phyloP scores from a whole-genome alignment of 495 filamentous ascomycete species.

The Talaromyces wortmannii region DNA sequence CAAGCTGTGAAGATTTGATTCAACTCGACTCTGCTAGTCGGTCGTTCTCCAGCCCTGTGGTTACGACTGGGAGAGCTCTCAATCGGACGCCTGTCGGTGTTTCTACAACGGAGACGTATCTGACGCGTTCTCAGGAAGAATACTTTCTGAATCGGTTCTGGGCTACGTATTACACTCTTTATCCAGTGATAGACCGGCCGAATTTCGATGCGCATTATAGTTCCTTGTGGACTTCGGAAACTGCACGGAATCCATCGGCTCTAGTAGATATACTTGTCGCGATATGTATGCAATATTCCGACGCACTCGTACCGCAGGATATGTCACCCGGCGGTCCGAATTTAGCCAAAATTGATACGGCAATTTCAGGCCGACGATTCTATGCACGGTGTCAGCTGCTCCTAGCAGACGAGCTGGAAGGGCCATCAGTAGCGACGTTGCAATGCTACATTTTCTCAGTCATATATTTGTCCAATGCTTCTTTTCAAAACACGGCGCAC shows the following conservation, averaged over 20 bases:
- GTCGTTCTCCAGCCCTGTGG: background rate
- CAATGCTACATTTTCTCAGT: constrained; percentile 14
- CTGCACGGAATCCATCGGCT: constrained; percentile 19
- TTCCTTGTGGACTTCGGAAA: constrained; percentile 29
- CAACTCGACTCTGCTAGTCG: background rate
- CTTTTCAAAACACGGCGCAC: constrained; percentile 7
- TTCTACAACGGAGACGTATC: constrained; percentile 5
- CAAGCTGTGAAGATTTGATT: background rate
- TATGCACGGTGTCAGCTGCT: constrained; percentile 8
- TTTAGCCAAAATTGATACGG: constrained; percentile 1
- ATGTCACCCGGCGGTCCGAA: background rate
- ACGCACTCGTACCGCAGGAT: constrained; percentile 2
- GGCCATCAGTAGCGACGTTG: constrained; percentile 9
- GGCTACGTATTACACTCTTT: constrained; percentile 34
- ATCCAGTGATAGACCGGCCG: constrained; percentile 32
- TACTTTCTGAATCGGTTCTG: constrained; percentile 41
- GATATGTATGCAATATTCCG: constrained; percentile 38
- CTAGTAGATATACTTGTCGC: constrained; percentile 45
- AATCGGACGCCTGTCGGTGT: background rate
- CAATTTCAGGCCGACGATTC: background rate
- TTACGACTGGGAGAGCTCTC: background rate
- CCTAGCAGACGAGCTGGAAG: constrained; percentile 9
- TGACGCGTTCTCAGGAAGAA: constrained; percentile 33
- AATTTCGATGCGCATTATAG: constrained; percentile 37
- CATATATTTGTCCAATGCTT: constrained; percentile 13